These are phyloP conservation scores for Nitzschia inconspicua DNA, from an alignment of 108 stramenopile species.

Conservation along the genomic window DNA sequence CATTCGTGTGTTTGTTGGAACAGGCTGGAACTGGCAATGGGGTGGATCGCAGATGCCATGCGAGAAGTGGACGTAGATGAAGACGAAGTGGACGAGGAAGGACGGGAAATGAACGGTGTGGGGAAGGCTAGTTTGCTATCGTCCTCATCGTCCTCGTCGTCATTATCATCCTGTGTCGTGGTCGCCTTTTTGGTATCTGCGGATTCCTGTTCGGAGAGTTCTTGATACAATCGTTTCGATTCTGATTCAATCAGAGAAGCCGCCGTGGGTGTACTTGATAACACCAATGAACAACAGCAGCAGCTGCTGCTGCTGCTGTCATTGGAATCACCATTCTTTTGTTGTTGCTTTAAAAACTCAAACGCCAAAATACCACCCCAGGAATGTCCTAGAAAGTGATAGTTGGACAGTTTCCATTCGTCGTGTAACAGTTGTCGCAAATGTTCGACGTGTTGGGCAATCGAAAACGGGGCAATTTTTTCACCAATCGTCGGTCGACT, in stretches of 20 bases:
- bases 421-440: conserved; percentile 25
- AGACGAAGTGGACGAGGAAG: not conserved
- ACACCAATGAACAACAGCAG: conserved; percentile 30
- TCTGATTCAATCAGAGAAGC: conserved; percentile 31
- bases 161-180: not conserved
- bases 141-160: conserved; percentile 19
- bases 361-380: conserved; percentile 54
- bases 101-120: not conserved
- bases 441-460: conserved; percentile 37
- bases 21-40: conserved; percentile 13
- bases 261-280: conserved; percentile 53
- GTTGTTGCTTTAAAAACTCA: conserved; percentile 19
- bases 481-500: conserved; percentile 10
- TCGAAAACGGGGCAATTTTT: conserved; percentile 13
- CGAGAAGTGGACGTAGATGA: not conserved
- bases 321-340: conserved; percentile 3
- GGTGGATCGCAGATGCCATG: not conserved
- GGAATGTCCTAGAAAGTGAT: conserved; percentile 52
- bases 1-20: conserved; percentile 68
- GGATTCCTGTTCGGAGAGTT: conserved; percentile 1
- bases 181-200: not conserved
- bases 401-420: conserved; percentile 29
- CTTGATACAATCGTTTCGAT: conserved; percentile 28
- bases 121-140: not conserved
- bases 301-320: not conserved